Evolutionary conservation across 805 yeast genomes (phyloP).

Genomic region (Yamadazyma nakazawae): DNA sequence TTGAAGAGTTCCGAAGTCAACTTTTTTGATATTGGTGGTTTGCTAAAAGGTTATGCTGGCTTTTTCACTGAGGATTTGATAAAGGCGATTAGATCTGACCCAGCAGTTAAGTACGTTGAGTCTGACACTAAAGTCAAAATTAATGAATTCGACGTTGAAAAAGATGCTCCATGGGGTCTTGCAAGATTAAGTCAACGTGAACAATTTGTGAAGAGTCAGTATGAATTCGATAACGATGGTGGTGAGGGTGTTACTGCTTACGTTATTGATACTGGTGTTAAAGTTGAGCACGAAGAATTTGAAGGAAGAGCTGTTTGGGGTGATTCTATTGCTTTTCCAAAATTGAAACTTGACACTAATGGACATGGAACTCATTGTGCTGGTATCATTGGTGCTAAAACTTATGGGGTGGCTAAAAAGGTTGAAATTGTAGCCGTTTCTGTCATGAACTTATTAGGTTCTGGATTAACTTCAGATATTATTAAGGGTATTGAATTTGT

Average conservation of each 20-base stretch:
- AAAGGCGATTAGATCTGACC: conserved; percentile 10
- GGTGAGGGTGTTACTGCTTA: conserved; percentile 62
- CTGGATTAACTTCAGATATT: conserved; percentile 41
- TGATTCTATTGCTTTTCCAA: conserved; percentile 34
- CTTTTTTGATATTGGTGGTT: conserved; percentile 53
- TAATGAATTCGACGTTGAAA: conserved; percentile 32
- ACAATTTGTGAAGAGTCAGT: conserved; percentile 19
- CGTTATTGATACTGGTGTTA: conserved; percentile 83
- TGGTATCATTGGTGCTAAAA: conserved; percentile 75
- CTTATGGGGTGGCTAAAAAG: conserved; percentile 78
- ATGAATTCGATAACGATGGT: conserved; percentile 37
- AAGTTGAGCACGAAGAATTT: conserved; percentile 56
- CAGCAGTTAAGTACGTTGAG: conserved; percentile 35
- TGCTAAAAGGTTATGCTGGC: conserved; percentile 78
- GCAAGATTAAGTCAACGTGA: conserved; percentile 36
- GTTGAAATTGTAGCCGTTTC: conserved; percentile 40
- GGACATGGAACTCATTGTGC: conserved; percentile 97
- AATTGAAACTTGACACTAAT: conserved; percentile 50
- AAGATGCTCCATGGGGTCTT: conserved; percentile 42
- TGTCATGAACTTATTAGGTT: conserved; percentile 38
- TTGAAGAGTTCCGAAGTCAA: conserved; percentile 30
- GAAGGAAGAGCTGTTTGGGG: conserved; percentile 61
- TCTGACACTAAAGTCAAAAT: conserved; percentile 37
- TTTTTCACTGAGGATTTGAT: conserved; percentile 43
- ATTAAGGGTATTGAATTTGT: conserved; percentile 41